Conservation (phyloP, 768 basidiomycete genomes). For the Xerocomus brunneocitrinus region DNA sequence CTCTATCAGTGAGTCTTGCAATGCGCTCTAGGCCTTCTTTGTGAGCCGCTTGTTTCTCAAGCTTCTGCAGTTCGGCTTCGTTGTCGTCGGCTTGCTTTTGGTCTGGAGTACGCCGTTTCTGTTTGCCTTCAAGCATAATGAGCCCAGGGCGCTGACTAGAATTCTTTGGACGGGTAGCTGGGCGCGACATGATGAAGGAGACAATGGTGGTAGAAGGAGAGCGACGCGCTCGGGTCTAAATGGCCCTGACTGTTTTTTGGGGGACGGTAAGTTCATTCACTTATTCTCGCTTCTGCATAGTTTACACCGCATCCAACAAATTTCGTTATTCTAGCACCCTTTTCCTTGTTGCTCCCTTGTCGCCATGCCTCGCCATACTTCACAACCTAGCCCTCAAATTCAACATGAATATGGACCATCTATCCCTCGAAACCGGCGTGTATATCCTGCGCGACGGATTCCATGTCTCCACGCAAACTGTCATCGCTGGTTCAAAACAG, state of each 20-base stretch:
- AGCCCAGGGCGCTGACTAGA: constrained; percentile 1
- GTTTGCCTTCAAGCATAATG: not conserved
- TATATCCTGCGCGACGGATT: not conserved
- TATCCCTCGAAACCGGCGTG: not conserved
- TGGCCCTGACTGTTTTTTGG: too few relatives aligned
- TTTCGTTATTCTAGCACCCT: too few relatives aligned
- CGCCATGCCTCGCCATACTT: too few relatives aligned
- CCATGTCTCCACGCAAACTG: not conserved
- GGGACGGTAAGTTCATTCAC: not conserved
- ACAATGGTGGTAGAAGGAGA: not conserved
- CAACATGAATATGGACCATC: not conserved
- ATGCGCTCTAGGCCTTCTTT: not conserved
- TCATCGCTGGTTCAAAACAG: constrained; percentile 1
- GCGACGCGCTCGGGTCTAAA: too few relatives aligned
- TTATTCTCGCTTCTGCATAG: not conserved
- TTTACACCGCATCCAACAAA: not conserved
- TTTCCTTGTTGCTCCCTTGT: too few relatives aligned
- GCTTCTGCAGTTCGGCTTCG: not conserved
- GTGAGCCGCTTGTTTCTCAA: not conserved
- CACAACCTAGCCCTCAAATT: not conserved
- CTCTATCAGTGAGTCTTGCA: not conserved
- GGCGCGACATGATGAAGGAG: not conserved
- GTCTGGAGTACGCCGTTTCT: not conserved
- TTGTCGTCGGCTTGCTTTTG: constrained; percentile 1
- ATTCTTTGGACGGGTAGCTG: constrained; percentile 2